Base-by-base conservation (phyloP, 2,329 filamentous ascomycete genomes). In the Penicillium olsonii region DNA sequence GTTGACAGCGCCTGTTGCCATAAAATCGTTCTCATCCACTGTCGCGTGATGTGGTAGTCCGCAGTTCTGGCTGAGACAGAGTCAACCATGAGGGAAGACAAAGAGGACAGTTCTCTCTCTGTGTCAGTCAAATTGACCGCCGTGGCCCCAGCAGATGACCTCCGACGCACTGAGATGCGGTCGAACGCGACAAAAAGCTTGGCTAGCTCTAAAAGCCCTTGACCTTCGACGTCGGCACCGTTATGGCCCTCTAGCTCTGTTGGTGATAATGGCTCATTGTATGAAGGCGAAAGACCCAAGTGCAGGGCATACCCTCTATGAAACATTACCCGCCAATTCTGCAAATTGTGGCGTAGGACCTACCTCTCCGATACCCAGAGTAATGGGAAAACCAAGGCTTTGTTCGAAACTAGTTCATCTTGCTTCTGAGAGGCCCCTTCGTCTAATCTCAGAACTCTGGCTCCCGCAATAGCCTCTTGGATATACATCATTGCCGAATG, bases 11-110 rank as follows among this genome's bases (percentile, higher is more conserved):
- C 65, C 22, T 65, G 52, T 22, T 67, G 65, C 65, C 65, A 68
- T 17, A 68, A 50, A 7, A 68, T 68, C 1, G 59, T 66, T 20
- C 64, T 56, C 65, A 68, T 68, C 65, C 65, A 68, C 48, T 67
- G 55, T 38, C 56, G 58, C 1, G 65, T 68, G 34, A 67, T 65
- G 24, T 58, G 55, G 20, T 56, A 66, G 19, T 68, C 65, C 18
- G 64, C 65, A 11, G 61, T 50, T 10, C 65, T 57, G 8, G 58
- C 57, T 2, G 57, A 57, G 2, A 56, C 44, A 4, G 47, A 39
- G 24, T 60, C 47, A 0, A 40, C 45, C 15, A 55, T 50, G 3
- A 27, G 45, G 6, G 60, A 49, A 11, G 34, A 48, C 12, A 64
- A 45, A 4, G 48, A 49, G 9, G 60, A 60, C 18, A 67, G 31